A percentile compares a stretch with the other conserved stretches of the same genome.
Evolutionary conservation across 2,329 filamentous ascomycete species (phyloP).

Genomic region (Diaporthe citri): DNA sequence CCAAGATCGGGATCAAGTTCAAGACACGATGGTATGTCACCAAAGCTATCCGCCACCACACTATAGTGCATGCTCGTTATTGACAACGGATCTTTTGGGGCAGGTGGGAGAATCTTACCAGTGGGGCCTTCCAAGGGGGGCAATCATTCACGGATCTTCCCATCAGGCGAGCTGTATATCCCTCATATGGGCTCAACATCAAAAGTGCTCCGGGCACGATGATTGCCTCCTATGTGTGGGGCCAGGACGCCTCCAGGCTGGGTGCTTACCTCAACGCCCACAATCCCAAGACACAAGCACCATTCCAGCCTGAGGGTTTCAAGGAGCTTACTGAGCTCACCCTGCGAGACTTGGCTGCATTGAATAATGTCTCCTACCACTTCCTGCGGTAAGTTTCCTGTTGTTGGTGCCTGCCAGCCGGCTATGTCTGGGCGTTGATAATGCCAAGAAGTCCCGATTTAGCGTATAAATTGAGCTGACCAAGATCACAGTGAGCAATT

Average conservation of each 20-base stretch:
- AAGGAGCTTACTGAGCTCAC: slow-evolving; percentile 43
- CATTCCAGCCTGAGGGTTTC: slow-evolving; percentile 39
- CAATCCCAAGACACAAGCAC: slow-evolving; percentile 40
- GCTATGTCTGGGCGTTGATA: not conserved
- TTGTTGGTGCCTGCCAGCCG: not conserved
- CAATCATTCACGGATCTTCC: slow-evolving; percentile 49
- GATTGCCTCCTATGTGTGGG: slow-evolving; percentile 46
- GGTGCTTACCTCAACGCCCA: slow-evolving; percentile 44
- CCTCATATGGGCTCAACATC: slow-evolving; percentile 47
- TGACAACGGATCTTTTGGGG: not conserved
- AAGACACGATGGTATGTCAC: slow-evolving; percentile 46
- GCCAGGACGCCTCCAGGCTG: slow-evolving; percentile 45
- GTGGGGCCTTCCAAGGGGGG: slow-evolving; percentile 44
- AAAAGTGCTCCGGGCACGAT: slow-evolving; percentile 43
- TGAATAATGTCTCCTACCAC: slow-evolving; percentile 44
- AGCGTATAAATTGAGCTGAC: not conserved
- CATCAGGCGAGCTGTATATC: slow-evolving; percentile 50
- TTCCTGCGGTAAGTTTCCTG: slow-evolving; percentile 34
- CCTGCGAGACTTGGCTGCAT: slow-evolving; percentile 41
- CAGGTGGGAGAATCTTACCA: slow-evolving; percentile 43
- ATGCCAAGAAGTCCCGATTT: not conserved
- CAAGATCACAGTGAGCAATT: slow-evolving; percentile 31
- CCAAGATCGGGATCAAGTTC: slow-evolving; percentile 49
- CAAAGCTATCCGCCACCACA: not conserved
- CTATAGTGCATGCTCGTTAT: not conserved